phyloP scores from a whole-genome alignment of 2,329 filamentous ascomycete species.

The Colletotrichum viniferum region DNA sequence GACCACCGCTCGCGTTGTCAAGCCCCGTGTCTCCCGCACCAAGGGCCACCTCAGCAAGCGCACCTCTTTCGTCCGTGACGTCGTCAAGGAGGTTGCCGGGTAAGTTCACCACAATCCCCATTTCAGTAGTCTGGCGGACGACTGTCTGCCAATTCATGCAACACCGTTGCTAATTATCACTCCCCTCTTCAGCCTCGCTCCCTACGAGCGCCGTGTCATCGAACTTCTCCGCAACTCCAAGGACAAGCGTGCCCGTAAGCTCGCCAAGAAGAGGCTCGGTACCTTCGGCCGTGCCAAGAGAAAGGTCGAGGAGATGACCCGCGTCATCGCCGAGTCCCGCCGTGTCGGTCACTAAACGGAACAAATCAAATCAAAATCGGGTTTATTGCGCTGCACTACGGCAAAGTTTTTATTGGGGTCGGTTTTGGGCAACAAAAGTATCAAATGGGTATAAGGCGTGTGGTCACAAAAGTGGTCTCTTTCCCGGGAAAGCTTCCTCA shows the following conservation, averaged over 20 bases:
- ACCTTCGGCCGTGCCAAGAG: slow-evolving; percentile 98
- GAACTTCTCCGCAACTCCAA: slow-evolving; percentile 99
- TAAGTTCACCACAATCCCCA: slow-evolving; percentile 50
- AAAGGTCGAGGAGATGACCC: slow-evolving; percentile 99
- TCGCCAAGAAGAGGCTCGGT: slow-evolving; percentile 99
- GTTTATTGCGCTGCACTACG: neutral
- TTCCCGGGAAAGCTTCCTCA: slow-evolving; percentile 27
- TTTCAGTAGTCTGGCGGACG: neutral
- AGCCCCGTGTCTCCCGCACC: slow-evolving; percentile 80
- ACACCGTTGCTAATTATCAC: slow-evolving; percentile 31
- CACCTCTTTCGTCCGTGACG: slow-evolving; percentile 94
- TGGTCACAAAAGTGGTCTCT: slow-evolving; percentile 35
- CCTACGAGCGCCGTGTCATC: slow-evolving; percentile 98
- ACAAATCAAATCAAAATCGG: slow-evolving; percentile 20
- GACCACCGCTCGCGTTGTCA: slow-evolving; percentile 79
- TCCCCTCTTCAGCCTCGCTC: slow-evolving; percentile 67
- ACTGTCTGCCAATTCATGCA: accelerated
- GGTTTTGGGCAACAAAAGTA: slow-evolving; percentile 30
- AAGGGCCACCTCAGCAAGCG: slow-evolving; percentile 98
- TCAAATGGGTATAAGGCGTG: slow-evolving; percentile 35
- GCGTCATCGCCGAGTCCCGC: slow-evolving; percentile 96
- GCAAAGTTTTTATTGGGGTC: slow-evolving; percentile 2
- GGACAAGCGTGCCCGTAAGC: slow-evolving; percentile 99
- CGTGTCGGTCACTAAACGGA: slow-evolving; percentile 65
- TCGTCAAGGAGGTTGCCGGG: slow-evolving; percentile 98